phyloP scores from a whole-genome alignment of 768 basidiomycete genomes.

The Gyrodon lividus region DNA sequence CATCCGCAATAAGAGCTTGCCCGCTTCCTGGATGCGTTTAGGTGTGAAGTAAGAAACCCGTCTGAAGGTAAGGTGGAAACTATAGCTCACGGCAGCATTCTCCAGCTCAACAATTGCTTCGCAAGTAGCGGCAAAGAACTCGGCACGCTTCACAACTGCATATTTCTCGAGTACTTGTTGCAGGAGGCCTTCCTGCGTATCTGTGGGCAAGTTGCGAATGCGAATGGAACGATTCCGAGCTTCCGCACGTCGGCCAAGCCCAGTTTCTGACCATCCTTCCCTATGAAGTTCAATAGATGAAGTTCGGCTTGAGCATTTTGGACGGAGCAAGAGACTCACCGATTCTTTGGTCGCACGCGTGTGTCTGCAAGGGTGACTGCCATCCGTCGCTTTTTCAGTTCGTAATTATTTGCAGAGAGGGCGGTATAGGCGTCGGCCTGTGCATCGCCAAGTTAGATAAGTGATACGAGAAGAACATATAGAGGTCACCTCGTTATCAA shows the following conservation, averaged over 20 bases:
- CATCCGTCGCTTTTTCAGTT: slow-evolving; percentile 87
- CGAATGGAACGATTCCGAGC: slow-evolving; percentile 70
- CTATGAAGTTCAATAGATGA: slow-evolving; percentile 23
- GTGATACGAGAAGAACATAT: not conserved
- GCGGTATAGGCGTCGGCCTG: slow-evolving; percentile 72
- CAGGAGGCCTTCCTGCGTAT: slow-evolving; percentile 85
- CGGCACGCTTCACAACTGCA: slow-evolving; percentile 65
- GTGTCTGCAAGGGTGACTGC: slow-evolving; percentile 85
- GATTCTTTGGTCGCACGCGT: slow-evolving; percentile 53
- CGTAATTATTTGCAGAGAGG: slow-evolving; percentile 79
- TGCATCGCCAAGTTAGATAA: slow-evolving; percentile 1
- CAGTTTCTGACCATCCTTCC: slow-evolving; percentile 49
- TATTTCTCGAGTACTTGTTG: slow-evolving; percentile 88
- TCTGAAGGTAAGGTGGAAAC: not conserved
- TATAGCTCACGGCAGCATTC: slow-evolving; percentile 55
- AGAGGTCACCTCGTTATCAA: slow-evolving; percentile 67
- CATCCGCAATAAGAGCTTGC: slow-evolving; percentile 67
- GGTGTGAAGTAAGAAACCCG: not conserved
- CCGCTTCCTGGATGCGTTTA: slow-evolving; percentile 63
- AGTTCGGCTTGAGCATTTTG: not conserved
- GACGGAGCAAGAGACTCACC: slow-evolving; percentile 38
- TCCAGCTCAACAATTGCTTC: slow-evolving; percentile 69
- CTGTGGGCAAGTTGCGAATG: slow-evolving; percentile 69
- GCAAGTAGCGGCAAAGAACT: slow-evolving; percentile 61
- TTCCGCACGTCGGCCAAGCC: slow-evolving; percentile 55